Base-by-base conservation (phyloP, 495 filamentous ascomycete genomes). In the Penicillium lividum region DNA sequence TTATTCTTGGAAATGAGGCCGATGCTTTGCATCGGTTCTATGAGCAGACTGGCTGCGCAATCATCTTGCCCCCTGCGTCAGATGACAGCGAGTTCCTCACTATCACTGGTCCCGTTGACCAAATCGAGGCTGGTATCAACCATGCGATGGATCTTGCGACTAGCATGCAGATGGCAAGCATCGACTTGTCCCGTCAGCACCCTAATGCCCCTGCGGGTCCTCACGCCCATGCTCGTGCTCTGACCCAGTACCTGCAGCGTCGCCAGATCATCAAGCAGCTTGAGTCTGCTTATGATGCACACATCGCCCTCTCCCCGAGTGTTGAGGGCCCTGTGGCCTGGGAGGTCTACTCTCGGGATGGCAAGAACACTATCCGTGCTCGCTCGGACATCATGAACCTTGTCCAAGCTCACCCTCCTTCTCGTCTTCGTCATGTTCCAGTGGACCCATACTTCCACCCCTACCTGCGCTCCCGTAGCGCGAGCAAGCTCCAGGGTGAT, bases 371-470 rank as follows among this genome's bases (percentile, higher is more conserved):
- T 7, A 86, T 93, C 63, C 86, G 86, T 57, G 92, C 91, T 28
- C 86, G 89, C 52, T 84, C 84, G 13, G 91, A 95, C 61, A 89
- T 97, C 68, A 88, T 85, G 73, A 87, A 84, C 63, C 78, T 96
- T 36, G 83, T 96, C 57, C 85, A 85, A 52, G 86, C 86, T 51
- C 90, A 93, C 59, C 92, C 92, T 38, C 93, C 92, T 4, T 79
- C 86, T 16, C 84, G 89, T 51, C 77, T 96, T 50, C 77, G 82
- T 22, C 84, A 86, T 38, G 70, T 95, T 18, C 65, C 81, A 3
- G 81, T 97, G 10, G 90, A 97, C 71, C 86, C 91, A 0, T 96
- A 96, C 77, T 96, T 89, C 78, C 88, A 97, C 71, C 77, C 82
- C 6, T 88, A 90, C 72, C 73, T 96, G 30, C 84, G 83, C 27